These are phyloP conservation scores for Brassica incana DNA, from an alignment of 345 rosid genomes.

Conservation along the genomic window DNA sequence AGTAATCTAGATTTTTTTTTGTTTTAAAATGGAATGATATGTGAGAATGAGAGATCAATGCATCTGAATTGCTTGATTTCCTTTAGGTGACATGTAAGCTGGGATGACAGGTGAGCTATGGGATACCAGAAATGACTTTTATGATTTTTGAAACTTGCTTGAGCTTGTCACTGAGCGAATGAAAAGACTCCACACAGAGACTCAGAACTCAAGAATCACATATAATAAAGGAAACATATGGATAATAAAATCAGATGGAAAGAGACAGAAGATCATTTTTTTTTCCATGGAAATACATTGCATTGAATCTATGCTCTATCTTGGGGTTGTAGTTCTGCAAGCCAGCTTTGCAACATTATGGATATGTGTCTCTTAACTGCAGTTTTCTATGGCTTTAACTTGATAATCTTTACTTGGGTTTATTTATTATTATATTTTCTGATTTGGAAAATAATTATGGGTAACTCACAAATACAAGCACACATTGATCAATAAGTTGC, in stretches of 20 bases:
- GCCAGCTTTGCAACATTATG: slow-evolving; percentile 36
- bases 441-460: not conserved
- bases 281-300: slow-evolving; percentile 26
- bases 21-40: slow-evolving; percentile 12
- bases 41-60: slow-evolving; percentile 29
- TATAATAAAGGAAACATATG: slow-evolving; percentile 14
- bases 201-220: slow-evolving; percentile 15
- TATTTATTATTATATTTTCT: not conserved
- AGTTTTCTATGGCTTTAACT: not conserved
- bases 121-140: slow-evolving; percentile 19
- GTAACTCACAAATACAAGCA: slow-evolving; percentile 11
- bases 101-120: slow-evolving; percentile 35
- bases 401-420: not conserved
- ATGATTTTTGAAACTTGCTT: slow-evolving; percentile 30
- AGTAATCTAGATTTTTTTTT: slow-evolving; percentile 6
- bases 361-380: slow-evolving; percentile 16
- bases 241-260: slow-evolving; percentile 24
- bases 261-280: slow-evolving; percentile 28
- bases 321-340: slow-evolving; percentile 35
- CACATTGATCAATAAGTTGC: slow-evolving; percentile 3
- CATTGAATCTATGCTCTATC: slow-evolving; percentile 27
- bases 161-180: slow-evolving; percentile 27
- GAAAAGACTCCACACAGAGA: slow-evolving; percentile 18
- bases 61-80: slow-evolving; percentile 26
- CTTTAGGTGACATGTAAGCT: slow-evolving; percentile 23